phyloP scores from a whole-genome alignment of 441 rosid species.

The Euphorbia schlechtendalii region DNA sequence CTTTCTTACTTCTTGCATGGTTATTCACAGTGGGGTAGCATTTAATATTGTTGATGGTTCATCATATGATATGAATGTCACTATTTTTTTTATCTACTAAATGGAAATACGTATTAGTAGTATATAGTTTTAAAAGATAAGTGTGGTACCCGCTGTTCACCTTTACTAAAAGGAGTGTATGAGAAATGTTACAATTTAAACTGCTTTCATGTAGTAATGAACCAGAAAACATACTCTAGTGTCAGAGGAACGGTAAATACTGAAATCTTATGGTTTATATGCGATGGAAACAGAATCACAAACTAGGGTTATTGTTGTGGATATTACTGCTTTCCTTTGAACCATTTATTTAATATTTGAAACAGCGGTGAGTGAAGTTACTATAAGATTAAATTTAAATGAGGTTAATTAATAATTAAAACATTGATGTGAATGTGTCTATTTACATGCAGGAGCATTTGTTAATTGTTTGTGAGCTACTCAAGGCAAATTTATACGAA shows the following conservation, averaged over 20 bases:
- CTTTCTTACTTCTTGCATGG: not conserved
- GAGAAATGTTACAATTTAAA: not conserved
- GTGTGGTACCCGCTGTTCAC: not conserved
- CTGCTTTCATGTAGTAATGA: not conserved
- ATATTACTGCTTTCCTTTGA: not conserved
- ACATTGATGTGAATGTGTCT: not conserved
- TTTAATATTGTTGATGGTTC: not conserved
- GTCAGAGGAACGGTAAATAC: not conserved
- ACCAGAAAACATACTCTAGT: not conserved
- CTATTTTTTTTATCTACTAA: not conserved
- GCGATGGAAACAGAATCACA: not conserved
- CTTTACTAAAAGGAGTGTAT: not conserved
- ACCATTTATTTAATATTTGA: not conserved
- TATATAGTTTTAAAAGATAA: not conserved
- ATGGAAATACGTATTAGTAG: not conserved
- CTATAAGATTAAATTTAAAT: not conserved
- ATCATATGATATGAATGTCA: not conserved
- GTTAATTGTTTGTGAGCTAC: conserved; percentile 92
- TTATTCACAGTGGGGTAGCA: not conserved
- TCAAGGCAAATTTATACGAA: conserved; percentile 92
- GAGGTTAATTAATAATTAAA: not conserved
- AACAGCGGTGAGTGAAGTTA: not conserved
- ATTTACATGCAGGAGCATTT: conserved; percentile 73
- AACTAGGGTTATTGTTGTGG: not conserved
- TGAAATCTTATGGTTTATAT: not conserved